Evolutionary conservation across 2,329 filamentous ascomycete genomes (phyloP).

Genomic region (Penicillium sp.): DNA sequence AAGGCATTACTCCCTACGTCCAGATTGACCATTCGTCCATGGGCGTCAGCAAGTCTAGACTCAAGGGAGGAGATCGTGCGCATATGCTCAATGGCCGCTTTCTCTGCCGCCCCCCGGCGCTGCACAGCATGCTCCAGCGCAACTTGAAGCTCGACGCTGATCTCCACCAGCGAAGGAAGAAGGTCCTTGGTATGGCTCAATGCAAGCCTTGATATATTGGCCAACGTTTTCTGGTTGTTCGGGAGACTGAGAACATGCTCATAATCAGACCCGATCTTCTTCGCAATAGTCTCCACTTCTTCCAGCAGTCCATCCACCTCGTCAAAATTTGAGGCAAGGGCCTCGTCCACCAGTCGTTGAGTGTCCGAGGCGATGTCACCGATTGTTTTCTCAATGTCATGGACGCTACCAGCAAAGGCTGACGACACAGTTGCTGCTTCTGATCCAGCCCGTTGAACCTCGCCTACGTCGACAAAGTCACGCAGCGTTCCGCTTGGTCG

Average conservation of each 20-base stretch:
- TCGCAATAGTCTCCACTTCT: constrained; percentile 82
- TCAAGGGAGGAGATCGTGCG: constrained; percentile 79
- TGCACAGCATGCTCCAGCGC: constrained; percentile 54
- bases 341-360: constrained; percentile 36
- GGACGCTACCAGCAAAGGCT: constrained; percentile 60
- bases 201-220: constrained; percentile 64
- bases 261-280: constrained; percentile 84
- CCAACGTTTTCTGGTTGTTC: constrained; percentile 63
- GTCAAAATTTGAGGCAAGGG: constrained; percentile 56
- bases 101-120: constrained; percentile 66
- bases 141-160: constrained; percentile 55
- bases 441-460: constrained; percentile 69
- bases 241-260: constrained; percentile 71
- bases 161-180: constrained; percentile 59
- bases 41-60: constrained; percentile 69
- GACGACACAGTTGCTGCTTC: constrained; percentile 60
- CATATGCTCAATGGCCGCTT: constrained; percentile 71
- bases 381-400: constrained; percentile 62
- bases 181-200: constrained; percentile 64
- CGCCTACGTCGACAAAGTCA: constrained; percentile 73
- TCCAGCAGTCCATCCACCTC: constrained; percentile 70
- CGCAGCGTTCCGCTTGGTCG: constrained; percentile 61
- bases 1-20: constrained; percentile 78
- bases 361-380: constrained; percentile 60
- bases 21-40: constrained; percentile 68